Base-by-base conservation (phyloP, 495 filamentous ascomycete species). In the Massariosphaeria phaeospora region DNA sequence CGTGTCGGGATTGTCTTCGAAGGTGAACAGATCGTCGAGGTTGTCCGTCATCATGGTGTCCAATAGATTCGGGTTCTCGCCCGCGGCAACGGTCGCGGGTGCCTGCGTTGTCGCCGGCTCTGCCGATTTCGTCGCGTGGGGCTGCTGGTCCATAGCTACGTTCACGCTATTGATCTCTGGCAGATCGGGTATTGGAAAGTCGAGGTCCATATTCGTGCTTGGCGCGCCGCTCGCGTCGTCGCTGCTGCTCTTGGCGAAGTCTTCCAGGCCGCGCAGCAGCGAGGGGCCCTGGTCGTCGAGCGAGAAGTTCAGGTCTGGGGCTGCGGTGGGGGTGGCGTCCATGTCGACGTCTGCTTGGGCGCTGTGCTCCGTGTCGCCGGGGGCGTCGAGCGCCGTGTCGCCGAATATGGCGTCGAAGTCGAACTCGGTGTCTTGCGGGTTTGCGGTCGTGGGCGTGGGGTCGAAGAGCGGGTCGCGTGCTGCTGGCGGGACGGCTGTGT, bases 381-480 rank as follows among this genome's bases (percentile, higher is more conserved):
- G 7, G 27, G 29, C 43, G 46, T 43, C 47, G 21, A 38, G 7
- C 9, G 30, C 21, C 1, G 26, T 23, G 40, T 65, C 54, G 20
- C 42, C 53, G 34, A 65, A 65, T 27, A 62, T 48, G 39, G 50
- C 45, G 29, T 64, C 62, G 53, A 64, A 61, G 40, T 64, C 55
- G 51, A 60, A 64, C 15, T 60, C 57, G 2, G 24, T 11, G 21
- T 52, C 52, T 24, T 46, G 48, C 8, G 45, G 20, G 30, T 55
- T 58, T 10, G 48, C 54, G 26, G 59, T 53, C 20, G 59, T 54
- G 26, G 54, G 59, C 10, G 46, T 52, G 35, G 20, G 17, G 36
- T 55, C 60, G 49, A 63, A 59, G 34, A 59, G 47, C 15, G 48
- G 48, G 25, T 61, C 52, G 13, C 20, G n/a, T n/a, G 26, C 9